A percentile compares a stretch with the other conserved stretches of the same genome.
Evolutionary conservation across 2,329 filamentous ascomycete genomes (phyloP).

Genomic region (Xylaria multiplex): DNA sequence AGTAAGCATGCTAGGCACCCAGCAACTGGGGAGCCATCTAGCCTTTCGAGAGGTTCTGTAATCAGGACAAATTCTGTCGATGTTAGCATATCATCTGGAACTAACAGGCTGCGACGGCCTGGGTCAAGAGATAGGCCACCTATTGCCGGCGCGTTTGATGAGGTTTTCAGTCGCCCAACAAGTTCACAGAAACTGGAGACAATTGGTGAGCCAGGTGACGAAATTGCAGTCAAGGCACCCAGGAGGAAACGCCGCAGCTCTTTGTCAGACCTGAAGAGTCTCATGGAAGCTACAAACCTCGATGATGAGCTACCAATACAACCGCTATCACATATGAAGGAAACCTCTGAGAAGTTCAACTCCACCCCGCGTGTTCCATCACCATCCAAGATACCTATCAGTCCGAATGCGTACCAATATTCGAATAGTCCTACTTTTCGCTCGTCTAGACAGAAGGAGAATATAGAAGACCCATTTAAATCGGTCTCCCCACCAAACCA

Average conservation of each 20-base stretch:
- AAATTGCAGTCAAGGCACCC: slow-evolving; percentile 53
- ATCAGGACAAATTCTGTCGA: slow-evolving; percentile 83
- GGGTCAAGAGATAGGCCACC: slow-evolving; percentile 69
- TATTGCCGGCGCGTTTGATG: slow-evolving; percentile 71
- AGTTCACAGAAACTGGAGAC: slow-evolving; percentile 70
- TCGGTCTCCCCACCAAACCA: slow-evolving; percentile 33
- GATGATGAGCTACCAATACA: slow-evolving; percentile 55
- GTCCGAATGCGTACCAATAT: slow-evolving; percentile 55
- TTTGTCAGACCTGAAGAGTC: slow-evolving; percentile 81
- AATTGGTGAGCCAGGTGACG: slow-evolving; percentile 66
- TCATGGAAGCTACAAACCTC: slow-evolving; percentile 71
- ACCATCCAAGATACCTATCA: slow-evolving; percentile 64
- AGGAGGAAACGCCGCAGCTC: slow-evolving; percentile 91
- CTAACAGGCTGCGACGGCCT: slow-evolving; percentile 62
- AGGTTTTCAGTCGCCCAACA: slow-evolving; percentile 60
- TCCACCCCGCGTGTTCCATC: slow-evolving; percentile 59
- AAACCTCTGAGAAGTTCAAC: slow-evolving; percentile 67
- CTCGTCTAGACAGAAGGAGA: slow-evolving; percentile 62
- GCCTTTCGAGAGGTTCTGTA: slow-evolving; percentile 73
- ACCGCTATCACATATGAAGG: slow-evolving; percentile 63
- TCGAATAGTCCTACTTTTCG: slow-evolving; percentile 45
- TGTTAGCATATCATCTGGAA: slow-evolving; percentile 56
- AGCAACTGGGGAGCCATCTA: slow-evolving; percentile 68
- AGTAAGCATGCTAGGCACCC: slow-evolving; percentile 79
- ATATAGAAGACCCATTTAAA: slow-evolving; percentile 47